Base-by-base conservation (phyloP, 2,329 filamentous ascomycete genomes). In the Phyllosticta citribraziliensis region DNA sequence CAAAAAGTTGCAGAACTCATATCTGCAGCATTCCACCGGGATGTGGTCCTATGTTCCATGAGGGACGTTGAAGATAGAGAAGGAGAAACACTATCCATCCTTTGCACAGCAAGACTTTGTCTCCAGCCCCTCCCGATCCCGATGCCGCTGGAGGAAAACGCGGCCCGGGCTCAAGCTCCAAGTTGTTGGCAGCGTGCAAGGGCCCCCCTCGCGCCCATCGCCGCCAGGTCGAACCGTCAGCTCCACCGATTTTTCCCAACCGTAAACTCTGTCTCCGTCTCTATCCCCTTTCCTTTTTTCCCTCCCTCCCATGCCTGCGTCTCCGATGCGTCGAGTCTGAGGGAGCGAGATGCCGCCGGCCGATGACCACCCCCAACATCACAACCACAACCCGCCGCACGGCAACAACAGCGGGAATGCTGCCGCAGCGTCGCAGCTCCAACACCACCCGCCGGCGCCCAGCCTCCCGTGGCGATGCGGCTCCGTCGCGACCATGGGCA, bases 401-500 rank as follows among this genome's bases (percentile, higher is more conserved):
- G 3, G 3, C 33, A 12, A 14, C 33, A 12, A 12, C 33, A 5
- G 14, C 33, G 33, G 33, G 11, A 40, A 40, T 40, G 33, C 11
- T 33, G 40, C 40, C 4, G 40, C 40, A 3, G 40, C 40, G 4
- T 30, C 6, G 6, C 40, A 40, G 10, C 12, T 40, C 11, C 72
- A 77, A 64, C 76, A 76, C 67, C 74, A 73, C 67, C 76, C 76
- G n/a, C 73, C 72, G 60, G 72, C 80, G 72, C 85, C 85, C 30
- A 82, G 83, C 68, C 75, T 86, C 62, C 77, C 84, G 74, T 91
- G 88, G 88, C 87, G 89, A 64, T 75, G 86, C 60, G 82, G 82
- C 40, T 95, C 91, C n/a, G 80, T 86, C 57, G 76, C 86, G 64
- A 82, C 88, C 47, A 90, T 96, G 82, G 87, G 88, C 67, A 74